Percentiles rank a stretch among this genome's conserved stretches.
These are phyloP conservation scores for Labyrinthula sp. DNA, from an alignment of 352 stramenopile genomes.

Conservation along the genomic window DNA sequence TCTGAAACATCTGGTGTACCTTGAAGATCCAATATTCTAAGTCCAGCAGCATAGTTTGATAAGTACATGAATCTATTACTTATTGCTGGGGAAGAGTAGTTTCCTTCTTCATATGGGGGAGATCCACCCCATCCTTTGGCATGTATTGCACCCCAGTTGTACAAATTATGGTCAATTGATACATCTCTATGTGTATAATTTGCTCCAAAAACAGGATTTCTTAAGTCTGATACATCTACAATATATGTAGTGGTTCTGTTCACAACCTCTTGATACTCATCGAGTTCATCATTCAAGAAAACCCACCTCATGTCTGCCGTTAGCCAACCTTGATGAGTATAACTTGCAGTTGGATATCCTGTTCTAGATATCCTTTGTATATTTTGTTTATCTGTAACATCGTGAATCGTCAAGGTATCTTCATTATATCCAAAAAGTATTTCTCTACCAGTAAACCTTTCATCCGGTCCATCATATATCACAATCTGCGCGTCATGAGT, in stretches of 20 bases:
- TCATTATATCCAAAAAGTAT: conserved; percentile 32
- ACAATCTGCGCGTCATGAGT: conserved; percentile 33
- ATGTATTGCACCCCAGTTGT: too few relatives aligned
- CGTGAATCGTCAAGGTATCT: conserved; percentile 29
- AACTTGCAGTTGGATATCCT: conserved; percentile 17
- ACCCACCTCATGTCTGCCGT: conserved; percentile 30
- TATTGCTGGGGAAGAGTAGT: not conserved
- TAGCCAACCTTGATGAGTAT: conserved; percentile 35
- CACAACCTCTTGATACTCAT: conserved; percentile 17
- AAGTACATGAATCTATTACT: not conserved
- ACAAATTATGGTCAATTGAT: too few relatives aligned
- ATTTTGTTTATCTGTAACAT: conserved; percentile 31
- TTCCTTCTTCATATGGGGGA: conserved; percentile 1
- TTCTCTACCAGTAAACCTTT: conserved; percentile 2
- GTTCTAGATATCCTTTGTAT: conserved; percentile 1
- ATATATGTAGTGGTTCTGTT: too few relatives aligned
- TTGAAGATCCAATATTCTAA: conserved; percentile 1
- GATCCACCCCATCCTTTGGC: too few relatives aligned
- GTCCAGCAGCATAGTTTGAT: conserved; percentile 5
- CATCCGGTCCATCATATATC: conserved; percentile 31
- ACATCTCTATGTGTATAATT: too few relatives aligned
- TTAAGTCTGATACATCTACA: too few relatives aligned
- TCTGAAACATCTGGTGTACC: too few relatives aligned
- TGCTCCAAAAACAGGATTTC: too few relatives aligned
- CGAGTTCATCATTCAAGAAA: conserved; percentile 32